These are phyloP conservation scores for Artemisia tridentata DNA, from an alignment of 129 eudicot species.

Conservation along the genomic window DNA sequence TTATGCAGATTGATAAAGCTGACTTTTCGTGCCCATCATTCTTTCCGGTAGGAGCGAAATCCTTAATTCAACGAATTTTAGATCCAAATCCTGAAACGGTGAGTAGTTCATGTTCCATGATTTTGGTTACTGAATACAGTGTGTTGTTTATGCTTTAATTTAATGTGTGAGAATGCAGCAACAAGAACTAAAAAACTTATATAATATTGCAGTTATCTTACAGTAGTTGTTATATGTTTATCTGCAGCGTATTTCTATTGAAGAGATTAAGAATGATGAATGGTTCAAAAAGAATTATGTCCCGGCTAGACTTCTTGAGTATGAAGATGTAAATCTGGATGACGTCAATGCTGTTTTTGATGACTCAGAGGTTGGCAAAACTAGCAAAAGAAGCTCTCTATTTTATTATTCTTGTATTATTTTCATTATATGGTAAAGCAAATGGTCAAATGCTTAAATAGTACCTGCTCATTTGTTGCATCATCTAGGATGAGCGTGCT, in stretches of 20 bases:
- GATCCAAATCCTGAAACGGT: slow-evolving; percentile 95
- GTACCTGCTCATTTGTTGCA: slow-evolving; percentile 19
- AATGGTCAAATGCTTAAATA: not conserved
- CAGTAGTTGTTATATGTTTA: slow-evolving; percentile 13
- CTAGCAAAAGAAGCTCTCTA: slow-evolving; percentile 3
- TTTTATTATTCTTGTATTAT: not conserved
- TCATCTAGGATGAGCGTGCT: slow-evolving; percentile 56
- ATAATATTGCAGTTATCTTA: slow-evolving; percentile 7
- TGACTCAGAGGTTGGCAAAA: slow-evolving; percentile 75
- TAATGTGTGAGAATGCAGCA: not conserved
- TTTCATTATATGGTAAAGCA: slow-evolving; percentile 1
- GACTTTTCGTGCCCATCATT: slow-evolving; percentile 87
- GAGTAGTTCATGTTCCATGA: slow-evolving; percentile 31
- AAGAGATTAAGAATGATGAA: slow-evolving; percentile 86
- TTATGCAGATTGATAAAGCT: slow-evolving; percentile 79
- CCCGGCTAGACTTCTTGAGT: slow-evolving; percentile 75
- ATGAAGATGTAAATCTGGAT: slow-evolving; percentile 94
- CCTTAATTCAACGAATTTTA: slow-evolving; percentile 79
- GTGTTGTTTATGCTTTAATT: not conserved
- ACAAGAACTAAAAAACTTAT: not conserved
- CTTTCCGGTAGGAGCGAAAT: slow-evolving; percentile 95
- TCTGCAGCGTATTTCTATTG: slow-evolving; percentile 78
- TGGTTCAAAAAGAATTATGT: slow-evolving; percentile 83
- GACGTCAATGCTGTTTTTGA: slow-evolving; percentile 95
- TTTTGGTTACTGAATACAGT: not conserved